phyloP scores from a whole-genome alignment of 1,284 basidiomycete species.

The Veloporphyrellus conicus region DNA sequence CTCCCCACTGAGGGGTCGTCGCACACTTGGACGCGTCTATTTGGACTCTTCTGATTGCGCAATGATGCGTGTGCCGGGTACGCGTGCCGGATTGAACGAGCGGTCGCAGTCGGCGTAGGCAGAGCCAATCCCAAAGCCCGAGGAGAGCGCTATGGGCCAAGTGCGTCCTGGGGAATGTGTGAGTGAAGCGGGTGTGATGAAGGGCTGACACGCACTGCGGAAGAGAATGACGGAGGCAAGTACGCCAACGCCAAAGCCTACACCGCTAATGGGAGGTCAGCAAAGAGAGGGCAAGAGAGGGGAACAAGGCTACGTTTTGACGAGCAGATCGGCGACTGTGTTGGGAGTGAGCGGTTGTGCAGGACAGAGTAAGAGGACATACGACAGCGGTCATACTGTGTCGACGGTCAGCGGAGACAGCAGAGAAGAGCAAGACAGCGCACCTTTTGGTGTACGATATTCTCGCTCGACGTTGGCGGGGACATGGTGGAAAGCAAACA shows the following conservation, averaged over 20 bases:
- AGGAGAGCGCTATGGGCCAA: conserved; percentile 92
- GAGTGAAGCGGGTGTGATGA: conserved; percentile 5
- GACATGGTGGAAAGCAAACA: conserved; percentile 44
- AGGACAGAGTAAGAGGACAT: conserved; percentile 38
- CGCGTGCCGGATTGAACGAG: conserved; percentile 90
- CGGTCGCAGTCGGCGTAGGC: conserved; percentile 96
- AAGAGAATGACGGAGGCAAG: conserved; percentile 93
- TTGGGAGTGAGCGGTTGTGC: conserved; percentile 8
- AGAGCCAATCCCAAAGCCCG: conserved; percentile 84
- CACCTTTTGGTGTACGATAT: conserved; percentile 83
- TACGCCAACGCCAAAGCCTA: conserved; percentile 93
- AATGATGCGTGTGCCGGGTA: conserved; percentile 84
- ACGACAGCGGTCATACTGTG: conserved; percentile 89
- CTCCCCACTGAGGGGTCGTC: too few relatives aligned
- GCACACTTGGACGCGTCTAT: conserved; percentile 16
- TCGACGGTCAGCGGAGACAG: conserved; percentile 7
- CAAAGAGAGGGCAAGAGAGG: neutral
- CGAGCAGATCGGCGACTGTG: conserved; percentile 71
- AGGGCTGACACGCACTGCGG: conserved; percentile 67
- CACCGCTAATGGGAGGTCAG: conserved; percentile 59
- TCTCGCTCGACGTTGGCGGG: conserved; percentile 76
- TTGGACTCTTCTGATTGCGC: conserved; percentile 30
- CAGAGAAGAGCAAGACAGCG: conserved; percentile 12
- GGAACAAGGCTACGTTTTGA: conserved; percentile 60
- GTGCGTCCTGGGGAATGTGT: conserved; percentile 68